Base-by-base conservation (phyloP, 108 stramenopile species). In the Pseudonitzschia multiseries region DNA sequence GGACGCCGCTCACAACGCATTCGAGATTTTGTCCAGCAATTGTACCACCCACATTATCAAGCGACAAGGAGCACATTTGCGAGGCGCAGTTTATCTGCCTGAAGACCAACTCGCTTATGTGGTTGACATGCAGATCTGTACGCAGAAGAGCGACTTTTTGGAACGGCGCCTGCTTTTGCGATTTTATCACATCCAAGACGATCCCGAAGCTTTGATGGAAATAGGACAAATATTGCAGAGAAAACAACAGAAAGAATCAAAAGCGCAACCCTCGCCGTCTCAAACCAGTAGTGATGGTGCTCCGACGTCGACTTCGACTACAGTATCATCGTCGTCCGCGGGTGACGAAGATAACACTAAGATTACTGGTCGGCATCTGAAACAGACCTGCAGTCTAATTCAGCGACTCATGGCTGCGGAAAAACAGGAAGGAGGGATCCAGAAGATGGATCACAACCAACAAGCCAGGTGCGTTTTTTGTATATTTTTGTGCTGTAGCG, bases 91-190 rank as follows among this genome's bases (percentile, higher is more conserved):
- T 28, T 75, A 63, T 51, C 65, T 29, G 33, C 24, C 76, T 10
- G 24, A 53, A 22, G 22, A 72, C 32, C 36, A 69, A 63, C 79
- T 87, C 42, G 84, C 89, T 28, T 91, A 82, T 67, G 68, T 89
- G 20, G 83, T 86, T n/a, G 93, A 94, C 79, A 68, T 79, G 20
- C 93, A 94, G 71, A 64, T 94, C 12, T 88, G 88, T 33, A 89
- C 91, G 53, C 82, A 86, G 57, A 90, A 91, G 69, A 66, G 73
- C 26, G 74, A 75, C 32, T 57, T 40, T 32, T 83, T 87, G 56
- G 85, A 89, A 57, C 77, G 91, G 64, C 52, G 84, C 15, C 68
- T 95, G 44, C 50, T 95, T 10, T 54, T 91, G 40, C 82, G 90
- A 18, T 70, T 87, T 48, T 95, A 86, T 76, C 79, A 87, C 57